phyloP scores from a whole-genome alignment of 2,329 filamentous ascomycete species.

The Blastomyces percursus region DNA sequence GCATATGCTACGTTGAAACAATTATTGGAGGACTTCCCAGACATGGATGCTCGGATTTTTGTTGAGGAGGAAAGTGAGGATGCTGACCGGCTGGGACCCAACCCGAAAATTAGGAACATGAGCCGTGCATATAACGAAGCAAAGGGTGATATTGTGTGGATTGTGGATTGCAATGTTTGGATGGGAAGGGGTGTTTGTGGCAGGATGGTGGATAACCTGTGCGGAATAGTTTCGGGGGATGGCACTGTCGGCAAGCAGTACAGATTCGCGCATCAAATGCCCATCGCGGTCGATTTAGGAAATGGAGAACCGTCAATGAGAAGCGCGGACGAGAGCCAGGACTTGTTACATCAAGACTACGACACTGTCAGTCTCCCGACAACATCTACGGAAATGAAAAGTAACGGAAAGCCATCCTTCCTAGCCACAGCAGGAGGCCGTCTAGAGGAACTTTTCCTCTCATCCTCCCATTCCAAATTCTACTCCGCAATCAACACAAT shows the following conservation, averaged over 20 bases:
- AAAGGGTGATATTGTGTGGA: slow-evolving; percentile 80
- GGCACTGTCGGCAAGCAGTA: slow-evolving; percentile 41
- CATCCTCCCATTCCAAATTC: slow-evolving; percentile 90
- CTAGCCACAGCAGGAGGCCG: slow-evolving; percentile 57
- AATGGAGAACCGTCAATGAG: slow-evolving; percentile 20
- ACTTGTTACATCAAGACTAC: not conserved
- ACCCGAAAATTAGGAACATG: slow-evolving; percentile 97
- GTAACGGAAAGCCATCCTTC: slow-evolving; percentile 8
- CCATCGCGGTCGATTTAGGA: slow-evolving; percentile 66
- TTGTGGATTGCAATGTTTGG: slow-evolving; percentile 96
- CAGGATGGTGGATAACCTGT: slow-evolving; percentile 79
- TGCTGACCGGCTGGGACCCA: slow-evolving; percentile 62
- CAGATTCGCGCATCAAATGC: slow-evolving; percentile 93
- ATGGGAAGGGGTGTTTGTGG: slow-evolving; percentile 65
- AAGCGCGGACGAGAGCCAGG: slow-evolving; percentile 15
- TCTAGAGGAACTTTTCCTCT: slow-evolving; percentile 90
- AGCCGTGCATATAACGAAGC: slow-evolving; percentile 86
- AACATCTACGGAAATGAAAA: slow-evolving; percentile 12
- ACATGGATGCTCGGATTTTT: slow-evolving; percentile 59
- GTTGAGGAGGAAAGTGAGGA: slow-evolving; percentile 64
- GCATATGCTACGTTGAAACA: slow-evolving; percentile 63
- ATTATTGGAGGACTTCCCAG: slow-evolving; percentile 61
- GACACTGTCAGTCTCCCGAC: not conserved
- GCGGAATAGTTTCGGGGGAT: slow-evolving; percentile 47
- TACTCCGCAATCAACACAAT: slow-evolving; percentile 96